phyloP scores from a whole-genome alignment of 2,329 filamentous ascomycete species.

The Beauveria scarabaeidicola region DNA sequence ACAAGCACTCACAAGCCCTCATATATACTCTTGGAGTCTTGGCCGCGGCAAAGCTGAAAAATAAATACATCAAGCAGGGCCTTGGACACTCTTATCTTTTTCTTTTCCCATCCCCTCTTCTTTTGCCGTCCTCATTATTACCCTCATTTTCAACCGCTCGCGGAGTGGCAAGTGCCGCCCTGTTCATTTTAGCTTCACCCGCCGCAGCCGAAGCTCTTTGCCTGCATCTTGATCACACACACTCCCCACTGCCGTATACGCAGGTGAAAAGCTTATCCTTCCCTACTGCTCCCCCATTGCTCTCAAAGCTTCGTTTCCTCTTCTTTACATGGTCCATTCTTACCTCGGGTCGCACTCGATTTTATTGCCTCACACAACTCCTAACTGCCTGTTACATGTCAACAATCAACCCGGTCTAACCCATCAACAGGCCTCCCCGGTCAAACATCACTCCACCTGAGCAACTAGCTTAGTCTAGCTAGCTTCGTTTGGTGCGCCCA shows the following conservation, averaged over 20 bases:
- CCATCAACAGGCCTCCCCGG: constrained; percentile 6
- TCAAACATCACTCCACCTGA: constrained; percentile 3
- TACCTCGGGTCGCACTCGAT: not conserved
- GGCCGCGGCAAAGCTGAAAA: not conserved
- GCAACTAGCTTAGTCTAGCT: not conserved
- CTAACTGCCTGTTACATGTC: not conserved
- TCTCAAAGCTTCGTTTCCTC: not conserved
- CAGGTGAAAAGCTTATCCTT: not conserved
- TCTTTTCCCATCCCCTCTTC: too few species aligned
- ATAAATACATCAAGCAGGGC: not conserved
- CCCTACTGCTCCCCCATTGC: not conserved
- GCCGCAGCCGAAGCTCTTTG: not conserved
- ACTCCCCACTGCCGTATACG: not conserved
- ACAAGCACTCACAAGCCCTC: not conserved
- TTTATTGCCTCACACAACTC: not conserved
- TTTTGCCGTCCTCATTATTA: not conserved
- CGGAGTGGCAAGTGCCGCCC: constrained; percentile 4
- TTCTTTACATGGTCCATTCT: not conserved
- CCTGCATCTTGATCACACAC: not conserved
- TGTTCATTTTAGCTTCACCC: not conserved
- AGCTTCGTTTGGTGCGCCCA: constrained; percentile 5
- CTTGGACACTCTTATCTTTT: not conserved
- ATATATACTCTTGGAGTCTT: not conserved
- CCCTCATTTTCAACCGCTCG: not conserved
- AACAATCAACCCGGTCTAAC: not conserved